Percentiles rank a stretch among this genome's conserved stretches.
Evolutionary conservation across 2,329 filamentous ascomycete species (phyloP).

Genomic region (Periglandula ipomoeae): DNA sequence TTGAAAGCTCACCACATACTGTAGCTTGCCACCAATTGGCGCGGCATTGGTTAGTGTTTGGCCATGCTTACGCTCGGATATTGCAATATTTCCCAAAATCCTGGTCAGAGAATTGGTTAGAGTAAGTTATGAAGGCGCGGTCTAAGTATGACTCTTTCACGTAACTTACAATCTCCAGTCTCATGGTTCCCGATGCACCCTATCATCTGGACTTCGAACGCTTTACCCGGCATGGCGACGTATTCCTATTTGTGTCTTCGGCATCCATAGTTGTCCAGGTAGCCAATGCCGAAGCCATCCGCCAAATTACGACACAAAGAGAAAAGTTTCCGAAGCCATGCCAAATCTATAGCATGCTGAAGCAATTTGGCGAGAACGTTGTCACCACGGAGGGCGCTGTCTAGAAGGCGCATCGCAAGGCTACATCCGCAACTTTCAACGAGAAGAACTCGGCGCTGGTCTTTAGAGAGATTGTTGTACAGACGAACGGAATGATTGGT

Average conservation of each 20-base stretch:
- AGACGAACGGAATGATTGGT: conserved; percentile 52
- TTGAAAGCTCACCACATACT: neutral
- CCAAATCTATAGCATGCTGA: conserved; percentile 26
- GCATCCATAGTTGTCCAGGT: conserved; percentile 43
- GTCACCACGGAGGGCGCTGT: conserved; percentile 58
- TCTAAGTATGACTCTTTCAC: too few relatives aligned
- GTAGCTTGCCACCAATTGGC: conserved; percentile 5
- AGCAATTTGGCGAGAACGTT: conserved; percentile 59
- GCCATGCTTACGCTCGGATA: conserved; percentile 44
- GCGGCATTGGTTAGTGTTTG: conserved; percentile 27
- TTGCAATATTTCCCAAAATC: conserved; percentile 44
- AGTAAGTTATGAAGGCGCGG: conserved; percentile 29
- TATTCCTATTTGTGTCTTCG: conserved; percentile 56
- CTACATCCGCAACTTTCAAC: conserved; percentile 63
- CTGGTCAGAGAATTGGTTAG: conserved; percentile 49
- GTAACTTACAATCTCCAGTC: conserved; percentile 23
- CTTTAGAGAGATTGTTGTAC: conserved; percentile 51
- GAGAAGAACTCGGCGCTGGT: conserved; percentile 65
- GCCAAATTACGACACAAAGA: conserved; percentile 54
- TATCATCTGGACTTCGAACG: conserved; percentile 46
- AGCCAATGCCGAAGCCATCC: conserved; percentile 55
- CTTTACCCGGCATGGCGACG: conserved; percentile 52
- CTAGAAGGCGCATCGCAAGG: conserved; percentile 67
- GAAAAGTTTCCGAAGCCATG: conserved; percentile 54
- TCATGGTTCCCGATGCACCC: conserved; percentile 50